Conservation (phyloP, 1,284 basidiomycete genomes). For the Marasmius tenuissimus region DNA sequence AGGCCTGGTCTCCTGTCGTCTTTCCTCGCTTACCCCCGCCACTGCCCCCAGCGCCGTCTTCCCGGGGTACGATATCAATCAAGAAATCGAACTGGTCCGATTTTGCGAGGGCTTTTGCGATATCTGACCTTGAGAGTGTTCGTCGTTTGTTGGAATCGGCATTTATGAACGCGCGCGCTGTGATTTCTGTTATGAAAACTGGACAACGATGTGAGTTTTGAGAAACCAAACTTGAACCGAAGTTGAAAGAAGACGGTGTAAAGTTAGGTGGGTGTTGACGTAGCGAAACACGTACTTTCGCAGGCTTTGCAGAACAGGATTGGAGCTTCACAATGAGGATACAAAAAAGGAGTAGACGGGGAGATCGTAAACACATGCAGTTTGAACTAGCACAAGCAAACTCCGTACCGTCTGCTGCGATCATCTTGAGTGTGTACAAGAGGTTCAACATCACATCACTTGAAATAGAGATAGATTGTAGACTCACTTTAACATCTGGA, state of each 20-base stretch:
- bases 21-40: background rate
- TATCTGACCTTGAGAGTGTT: slow-evolving; percentile 87
- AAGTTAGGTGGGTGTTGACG: no score
- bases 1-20: background rate
- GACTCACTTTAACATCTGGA: slow-evolving; percentile 87
- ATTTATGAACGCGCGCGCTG: slow-evolving; percentile 89
- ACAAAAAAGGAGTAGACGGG: background rate
- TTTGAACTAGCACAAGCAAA: background rate
- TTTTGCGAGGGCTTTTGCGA: slow-evolving; percentile 85
- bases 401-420: slow-evolving; percentile 84
- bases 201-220: slow-evolving; percentile 8
- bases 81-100: slow-evolving; percentile 93
- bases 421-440: slow-evolving; percentile 65
- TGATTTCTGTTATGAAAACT: slow-evolving; percentile 96
- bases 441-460: slow-evolving; percentile 1
- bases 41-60: slow-evolving; percentile 42
- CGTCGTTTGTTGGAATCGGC: slow-evolving; percentile 92
- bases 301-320: slow-evolving; percentile 95
- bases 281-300: slow-evolving; percentile 60
- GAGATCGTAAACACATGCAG: background rate
- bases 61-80: slow-evolving; percentile 89
- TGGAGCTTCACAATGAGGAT: slow-evolving; percentile 55
- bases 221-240: no score
- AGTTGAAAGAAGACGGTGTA: background rate
- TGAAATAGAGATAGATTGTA: background rate